A percentile compares a stretch with the other conserved stretches of the same genome.
phyloP scores from a whole-genome alignment of 371 early-diverging fungal species.

The Rhizopus sp. region DNA sequence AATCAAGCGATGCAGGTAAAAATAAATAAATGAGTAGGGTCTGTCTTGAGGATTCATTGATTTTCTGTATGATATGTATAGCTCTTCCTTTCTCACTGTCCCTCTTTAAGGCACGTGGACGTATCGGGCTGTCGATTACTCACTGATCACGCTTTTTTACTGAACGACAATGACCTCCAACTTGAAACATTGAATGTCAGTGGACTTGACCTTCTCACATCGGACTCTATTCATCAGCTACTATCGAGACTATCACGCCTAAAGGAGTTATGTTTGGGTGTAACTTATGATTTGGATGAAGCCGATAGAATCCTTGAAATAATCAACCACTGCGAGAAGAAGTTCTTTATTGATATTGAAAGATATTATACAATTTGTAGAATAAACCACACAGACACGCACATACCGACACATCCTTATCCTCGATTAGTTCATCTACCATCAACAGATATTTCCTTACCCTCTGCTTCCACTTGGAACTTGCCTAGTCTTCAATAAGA shows the following conservation, averaged over 20 bases:
- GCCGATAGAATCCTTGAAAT: slow-evolving; percentile 20
- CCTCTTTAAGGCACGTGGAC: slow-evolving; percentile 26
- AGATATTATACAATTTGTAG: slow-evolving; percentile 27
- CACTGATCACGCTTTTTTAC: slow-evolving; percentile 32
- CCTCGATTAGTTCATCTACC: not conserved
- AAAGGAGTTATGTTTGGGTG: slow-evolving; percentile 22
- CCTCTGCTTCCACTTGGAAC: slow-evolving; percentile 22
- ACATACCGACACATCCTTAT: not conserved
- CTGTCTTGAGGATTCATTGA: not conserved
- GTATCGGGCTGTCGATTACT: slow-evolving; percentile 29
- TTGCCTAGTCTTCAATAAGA: slow-evolving; percentile 8
- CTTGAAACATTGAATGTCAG: slow-evolving; percentile 33
- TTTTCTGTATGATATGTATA: not conserved
- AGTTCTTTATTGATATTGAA: slow-evolving; percentile 26
- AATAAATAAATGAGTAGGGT: slow-evolving; percentile 1
- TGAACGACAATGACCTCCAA: slow-evolving; percentile 9
- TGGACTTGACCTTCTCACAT: slow-evolving; percentile 18
- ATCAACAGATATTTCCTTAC: slow-evolving; percentile 11
- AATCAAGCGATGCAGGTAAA: slow-evolving; percentile 38
- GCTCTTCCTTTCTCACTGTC: slow-evolving; percentile 25
- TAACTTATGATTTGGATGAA: slow-evolving; percentile 26
- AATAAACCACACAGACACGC: not conserved
- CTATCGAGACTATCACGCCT: slow-evolving; percentile 12
- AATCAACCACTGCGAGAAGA: slow-evolving; percentile 10
- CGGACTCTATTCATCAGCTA: slow-evolving; percentile 17